phyloP scores from a whole-genome alignment of 2,329 filamentous ascomycete species.

The Endoconidiophora polonica region DNA sequence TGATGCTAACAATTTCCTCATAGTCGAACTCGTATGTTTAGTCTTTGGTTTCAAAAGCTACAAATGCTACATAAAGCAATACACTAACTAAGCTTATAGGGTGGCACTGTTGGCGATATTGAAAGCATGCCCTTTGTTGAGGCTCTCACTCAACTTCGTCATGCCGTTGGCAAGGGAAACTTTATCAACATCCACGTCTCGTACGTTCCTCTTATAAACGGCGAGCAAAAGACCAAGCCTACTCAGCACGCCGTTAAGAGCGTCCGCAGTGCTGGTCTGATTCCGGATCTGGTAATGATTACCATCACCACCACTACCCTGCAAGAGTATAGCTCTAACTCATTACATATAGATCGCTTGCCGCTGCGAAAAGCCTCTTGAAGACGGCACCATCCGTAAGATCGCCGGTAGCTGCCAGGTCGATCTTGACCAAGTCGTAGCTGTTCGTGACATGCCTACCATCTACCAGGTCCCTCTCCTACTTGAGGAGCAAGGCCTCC shows the following conservation, averaged over 20 bases:
- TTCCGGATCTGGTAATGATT: constrained; percentile 45
- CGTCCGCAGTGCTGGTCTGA: constrained; percentile 63
- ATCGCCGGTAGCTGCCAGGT: constrained; percentile 83
- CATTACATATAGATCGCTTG: constrained; percentile 56
- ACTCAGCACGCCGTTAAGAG: constrained; percentile 81
- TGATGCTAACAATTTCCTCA: constrained; percentile 18
- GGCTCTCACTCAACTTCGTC: constrained; percentile 62
- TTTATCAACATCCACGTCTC: constrained; percentile 83
- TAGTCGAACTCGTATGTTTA: constrained; percentile 5
- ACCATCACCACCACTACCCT: neutral
- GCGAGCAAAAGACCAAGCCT: constrained; percentile 89
- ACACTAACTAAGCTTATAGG: constrained; percentile 14
- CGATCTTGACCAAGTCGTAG: constrained; percentile 67
- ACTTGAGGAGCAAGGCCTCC: constrained; percentile 63
- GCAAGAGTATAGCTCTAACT: neutral
- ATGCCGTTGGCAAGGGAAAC: constrained; percentile 57
- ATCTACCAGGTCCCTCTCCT: constrained; percentile 94
- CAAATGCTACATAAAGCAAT: too few species aligned
- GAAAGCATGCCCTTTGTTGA: constrained; percentile 80
- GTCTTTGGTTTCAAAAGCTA: neutral
- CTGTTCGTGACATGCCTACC: constrained; percentile 75
- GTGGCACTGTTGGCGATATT: constrained; percentile 61
- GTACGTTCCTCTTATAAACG: constrained; percentile 54
- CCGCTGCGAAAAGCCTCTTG: constrained; percentile 65
- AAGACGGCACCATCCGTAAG: constrained; percentile 61